Conservation (phyloP, 78 protist species). For the Dictyostelium capitatum region DNA sequence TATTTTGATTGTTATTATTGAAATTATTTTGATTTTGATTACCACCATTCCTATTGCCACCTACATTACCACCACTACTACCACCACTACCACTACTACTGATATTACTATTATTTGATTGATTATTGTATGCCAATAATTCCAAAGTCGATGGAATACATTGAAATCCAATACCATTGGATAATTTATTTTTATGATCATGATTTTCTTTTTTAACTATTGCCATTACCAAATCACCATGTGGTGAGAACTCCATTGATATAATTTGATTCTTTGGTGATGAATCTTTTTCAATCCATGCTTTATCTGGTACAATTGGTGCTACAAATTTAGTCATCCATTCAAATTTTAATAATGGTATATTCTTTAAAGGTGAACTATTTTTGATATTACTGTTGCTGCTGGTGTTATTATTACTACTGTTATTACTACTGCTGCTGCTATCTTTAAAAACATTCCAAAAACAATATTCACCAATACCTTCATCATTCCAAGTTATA, state of each 20-base stretch:
- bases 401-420: background rate
- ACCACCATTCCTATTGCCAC: background rate
- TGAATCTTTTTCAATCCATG: slow-evolving; percentile 47
- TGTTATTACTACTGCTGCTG: background rate
- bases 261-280: slow-evolving; percentile 60
- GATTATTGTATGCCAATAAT: background rate
- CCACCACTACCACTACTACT: background rate
- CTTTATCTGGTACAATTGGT: slow-evolving; percentile 61
- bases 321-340: slow-evolving; percentile 52
- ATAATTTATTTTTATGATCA: slow-evolving; percentile 2
- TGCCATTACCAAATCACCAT: slow-evolving; percentile 58
- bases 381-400: background rate
- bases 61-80: background rate
- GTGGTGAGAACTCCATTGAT: slow-evolving; percentile 59
- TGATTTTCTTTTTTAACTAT: slow-evolving; percentile 48
- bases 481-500: slow-evolving; percentile 76
- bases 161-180: slow-evolving; percentile 71
- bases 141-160: slow-evolving; percentile 34
- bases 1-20: background rate
- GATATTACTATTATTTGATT: background rate
- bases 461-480: slow-evolving; percentile 73
- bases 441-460: slow-evolving; percentile 36
- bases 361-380: slow-evolving; percentile 19
- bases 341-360: slow-evolving; percentile 55
- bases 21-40: slow-evolving; percentile 1